Evolutionary conservation across 2,329 filamentous ascomycete genomes (phyloP).

Genomic region (Orbilia ellipsospora): DNA sequence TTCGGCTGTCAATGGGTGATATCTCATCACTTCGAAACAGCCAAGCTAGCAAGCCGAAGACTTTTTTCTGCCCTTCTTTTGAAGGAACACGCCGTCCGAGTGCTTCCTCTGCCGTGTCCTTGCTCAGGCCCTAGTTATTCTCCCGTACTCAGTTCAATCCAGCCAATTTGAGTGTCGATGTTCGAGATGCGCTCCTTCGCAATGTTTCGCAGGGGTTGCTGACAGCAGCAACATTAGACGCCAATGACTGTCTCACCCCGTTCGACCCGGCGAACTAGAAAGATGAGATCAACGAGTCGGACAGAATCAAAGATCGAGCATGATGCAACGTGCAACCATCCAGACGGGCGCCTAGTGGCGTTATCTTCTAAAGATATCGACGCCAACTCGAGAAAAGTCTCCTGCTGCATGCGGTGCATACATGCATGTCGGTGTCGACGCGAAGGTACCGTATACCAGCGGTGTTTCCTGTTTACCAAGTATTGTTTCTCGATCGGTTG

Average conservation of each 20-base stretch:
- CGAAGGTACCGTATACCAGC: too few species aligned
- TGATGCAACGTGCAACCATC: too few species aligned
- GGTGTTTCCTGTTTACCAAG: too few species aligned
- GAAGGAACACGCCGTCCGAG: constrained; percentile 9
- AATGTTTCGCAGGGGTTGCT: constrained; percentile 19
- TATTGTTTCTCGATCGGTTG: too few species aligned
- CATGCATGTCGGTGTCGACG: too few species aligned
- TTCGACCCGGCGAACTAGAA: constrained; percentile 1
- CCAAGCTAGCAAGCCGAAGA: constrained; percentile 48
- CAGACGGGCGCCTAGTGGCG: constrained; percentile 25
- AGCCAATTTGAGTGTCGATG: constrained; percentile 26
- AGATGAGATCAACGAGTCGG: not conserved
- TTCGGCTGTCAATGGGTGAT: constrained; percentile 27
- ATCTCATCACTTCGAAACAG: constrained; percentile 52
- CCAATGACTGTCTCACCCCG: constrained; percentile 11
- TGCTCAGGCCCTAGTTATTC: too few species aligned
- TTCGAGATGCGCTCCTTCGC: constrained; percentile 23
- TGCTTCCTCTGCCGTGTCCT: constrained; percentile 8
- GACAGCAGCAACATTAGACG: constrained; percentile 36
- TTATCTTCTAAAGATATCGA: constrained; percentile 39
- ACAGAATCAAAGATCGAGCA: too few species aligned
- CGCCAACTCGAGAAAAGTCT: not conserved
- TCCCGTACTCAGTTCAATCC: not conserved
- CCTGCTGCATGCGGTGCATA: too few species aligned
- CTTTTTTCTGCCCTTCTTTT: constrained; percentile 6